These are phyloP conservation scores for Cyathus striatus DNA, from an alignment of 768 basidiomycete species.

Conservation along the genomic window DNA sequence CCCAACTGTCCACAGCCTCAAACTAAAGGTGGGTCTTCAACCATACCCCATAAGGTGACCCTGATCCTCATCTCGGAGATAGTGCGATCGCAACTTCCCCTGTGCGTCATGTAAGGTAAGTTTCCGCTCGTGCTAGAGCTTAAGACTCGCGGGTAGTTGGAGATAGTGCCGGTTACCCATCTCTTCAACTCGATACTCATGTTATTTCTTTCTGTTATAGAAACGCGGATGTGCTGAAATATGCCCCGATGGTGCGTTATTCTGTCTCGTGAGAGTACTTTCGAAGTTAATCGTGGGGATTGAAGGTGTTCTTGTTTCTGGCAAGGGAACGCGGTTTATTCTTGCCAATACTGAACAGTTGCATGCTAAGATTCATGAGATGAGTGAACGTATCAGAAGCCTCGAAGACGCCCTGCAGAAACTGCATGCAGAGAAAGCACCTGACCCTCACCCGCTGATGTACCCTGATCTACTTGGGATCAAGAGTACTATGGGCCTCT, in stretches of 20 bases:
- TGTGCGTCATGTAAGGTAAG: slow-evolving; percentile 38
- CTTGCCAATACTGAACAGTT: slow-evolving; percentile 65
- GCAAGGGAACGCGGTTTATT: slow-evolving; percentile 63
- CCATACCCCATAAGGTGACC: too few relatives aligned
- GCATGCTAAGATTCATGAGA: slow-evolving; percentile 59
- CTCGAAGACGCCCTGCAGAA: slow-evolving; percentile 51
- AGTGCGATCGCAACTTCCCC: slow-evolving; percentile 51
- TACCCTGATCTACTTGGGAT: slow-evolving; percentile 41
- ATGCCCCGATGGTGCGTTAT: slow-evolving; percentile 52
- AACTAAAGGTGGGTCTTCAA: slow-evolving; percentile 57
- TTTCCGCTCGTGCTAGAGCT: not conserved
- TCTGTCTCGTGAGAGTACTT: not conserved
- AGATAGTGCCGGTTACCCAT: not conserved
- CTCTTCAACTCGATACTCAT: not conserved
- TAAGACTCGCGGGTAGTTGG: slow-evolving; percentile 1
- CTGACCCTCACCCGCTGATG: slow-evolving; percentile 46
- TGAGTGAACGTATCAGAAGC: slow-evolving; percentile 60
- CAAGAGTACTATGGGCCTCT: slow-evolving; percentile 52
- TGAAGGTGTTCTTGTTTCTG: slow-evolving; percentile 58
- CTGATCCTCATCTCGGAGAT: slow-evolving; percentile 6
- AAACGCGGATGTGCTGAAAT: slow-evolving; percentile 66
- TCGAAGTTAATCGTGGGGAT: too few relatives aligned
- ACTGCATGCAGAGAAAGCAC: slow-evolving; percentile 19
- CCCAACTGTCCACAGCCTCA: slow-evolving; percentile 38
- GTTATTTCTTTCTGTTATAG: slow-evolving; percentile 17